A percentile compares a stretch with the other conserved stretches of the same genome.
These are phyloP conservation scores for Pichia occidentalis DNA, from an alignment of 805 yeast genomes.

Conservation along the genomic window DNA sequence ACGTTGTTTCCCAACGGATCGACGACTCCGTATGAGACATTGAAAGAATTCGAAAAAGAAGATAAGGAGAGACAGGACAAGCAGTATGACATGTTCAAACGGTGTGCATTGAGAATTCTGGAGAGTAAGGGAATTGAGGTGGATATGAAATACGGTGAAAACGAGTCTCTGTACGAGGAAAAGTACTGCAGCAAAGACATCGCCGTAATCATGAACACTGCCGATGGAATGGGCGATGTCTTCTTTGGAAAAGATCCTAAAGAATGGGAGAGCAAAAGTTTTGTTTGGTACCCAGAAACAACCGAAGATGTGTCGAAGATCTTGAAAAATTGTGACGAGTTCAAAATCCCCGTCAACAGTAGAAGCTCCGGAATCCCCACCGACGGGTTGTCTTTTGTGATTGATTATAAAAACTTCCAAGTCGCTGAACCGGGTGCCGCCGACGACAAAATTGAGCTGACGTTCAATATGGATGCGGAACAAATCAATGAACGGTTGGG, in stretches of 20 bases:
- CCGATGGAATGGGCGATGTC: constrained; percentile 19
- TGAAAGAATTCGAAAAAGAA: constrained; percentile 14
- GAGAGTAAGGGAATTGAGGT: constrained; percentile 18
- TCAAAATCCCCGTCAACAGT: constrained; percentile 23
- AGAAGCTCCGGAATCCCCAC: constrained; percentile 1
- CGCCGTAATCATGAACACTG: constrained; percentile 16
- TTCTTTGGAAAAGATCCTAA: constrained; percentile 20
- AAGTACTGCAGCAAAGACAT: constrained; percentile 19
- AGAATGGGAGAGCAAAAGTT: constrained; percentile 14
- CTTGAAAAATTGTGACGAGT: constrained; percentile 22
- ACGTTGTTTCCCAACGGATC: constrained; percentile 27
- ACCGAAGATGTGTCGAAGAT: constrained; percentile 21
- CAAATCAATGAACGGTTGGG: constrained; percentile 7
- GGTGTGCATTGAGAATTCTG: constrained; percentile 23
- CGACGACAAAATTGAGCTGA: background rate
- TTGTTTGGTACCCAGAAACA: constrained; percentile 18
- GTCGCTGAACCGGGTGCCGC: constrained; percentile 7
- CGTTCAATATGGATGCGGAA: background rate
- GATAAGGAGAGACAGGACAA: constrained; percentile 11
- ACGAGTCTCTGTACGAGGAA: constrained; percentile 8
- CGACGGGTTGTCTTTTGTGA: constrained; percentile 12
- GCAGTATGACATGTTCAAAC: constrained; percentile 22
- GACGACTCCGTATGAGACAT: constrained; percentile 18
- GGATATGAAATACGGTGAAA: constrained; percentile 17
- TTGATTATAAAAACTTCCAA: constrained; percentile 17